A percentile compares a stretch with the other conserved stretches of the same genome.
Conservation (phyloP, 805 yeast genomes). For the Candida krabiensis region DNA sequence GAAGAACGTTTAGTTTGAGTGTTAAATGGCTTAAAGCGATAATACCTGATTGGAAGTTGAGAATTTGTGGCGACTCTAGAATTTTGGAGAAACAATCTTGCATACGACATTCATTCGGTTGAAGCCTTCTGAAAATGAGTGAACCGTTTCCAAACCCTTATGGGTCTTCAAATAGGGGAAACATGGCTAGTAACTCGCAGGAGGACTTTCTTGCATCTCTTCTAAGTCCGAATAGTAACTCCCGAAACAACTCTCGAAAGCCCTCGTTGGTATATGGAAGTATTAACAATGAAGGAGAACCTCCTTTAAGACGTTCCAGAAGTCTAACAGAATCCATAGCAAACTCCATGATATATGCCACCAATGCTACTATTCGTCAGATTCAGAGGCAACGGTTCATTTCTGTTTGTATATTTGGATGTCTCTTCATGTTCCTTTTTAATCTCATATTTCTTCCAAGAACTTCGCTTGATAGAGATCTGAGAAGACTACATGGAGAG, state of each 20-base stretch:
- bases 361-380: constrained; percentile 28
- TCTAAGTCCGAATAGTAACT: constrained; percentile 9
- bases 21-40: too few species aligned
- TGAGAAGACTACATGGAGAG: constrained; percentile 69
- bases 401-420: constrained; percentile 48
- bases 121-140: too few species aligned
- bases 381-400: constrained; percentile 39
- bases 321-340: constrained; percentile 32
- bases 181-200: constrained; percentile 8
- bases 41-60: too few species aligned
- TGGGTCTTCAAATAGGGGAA: constrained; percentile 7
- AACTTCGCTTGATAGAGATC: constrained; percentile 79
- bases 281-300: constrained; percentile 7
- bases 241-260: constrained; percentile 12
- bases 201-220: constrained; percentile 18
- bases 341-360: constrained; percentile 25
- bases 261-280: constrained; percentile 13
- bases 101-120: too few species aligned
- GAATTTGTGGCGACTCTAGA: too few species aligned
- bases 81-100: too few species aligned
- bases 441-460: constrained; percentile 77
- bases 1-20: too few species aligned
- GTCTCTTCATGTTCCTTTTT: constrained; percentile 52
- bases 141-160: constrained; percentile 24
- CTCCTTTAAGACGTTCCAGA: constrained; percentile 19